These are phyloP conservation scores for Botrytis fabae DNA, from an alignment of 2,329 filamentous ascomycete genomes.

Conservation along the genomic window DNA sequence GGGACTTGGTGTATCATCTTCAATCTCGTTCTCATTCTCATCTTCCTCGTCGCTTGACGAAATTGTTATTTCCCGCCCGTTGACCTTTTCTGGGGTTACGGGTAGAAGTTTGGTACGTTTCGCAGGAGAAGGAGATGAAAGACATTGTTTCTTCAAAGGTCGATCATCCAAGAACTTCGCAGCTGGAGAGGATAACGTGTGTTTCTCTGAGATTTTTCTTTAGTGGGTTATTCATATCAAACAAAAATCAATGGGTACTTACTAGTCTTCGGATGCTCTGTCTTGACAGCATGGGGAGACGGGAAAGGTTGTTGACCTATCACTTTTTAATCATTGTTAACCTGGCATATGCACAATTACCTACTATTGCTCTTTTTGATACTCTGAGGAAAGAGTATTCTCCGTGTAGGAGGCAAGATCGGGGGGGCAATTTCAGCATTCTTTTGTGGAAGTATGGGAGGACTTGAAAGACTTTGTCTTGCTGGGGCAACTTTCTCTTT, in stretches of 20 bases:
- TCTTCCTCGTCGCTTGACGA: neutral
- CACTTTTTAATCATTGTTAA: neutral
- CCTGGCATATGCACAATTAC: neutral
- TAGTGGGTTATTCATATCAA: neutral
- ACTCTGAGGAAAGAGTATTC: neutral
- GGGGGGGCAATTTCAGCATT: too few species aligned
- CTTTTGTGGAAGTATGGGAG: neutral
- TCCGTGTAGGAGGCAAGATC: constrained; percentile 2
- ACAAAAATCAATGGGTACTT: neutral
- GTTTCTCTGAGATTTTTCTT: neutral
- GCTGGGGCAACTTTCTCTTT: neutral
- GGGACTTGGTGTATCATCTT: neutral
- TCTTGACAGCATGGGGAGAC: neutral
- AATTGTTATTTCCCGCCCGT: too few species aligned
- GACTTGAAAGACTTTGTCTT: neutral
- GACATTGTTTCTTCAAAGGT: neutral
- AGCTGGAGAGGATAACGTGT: neutral
- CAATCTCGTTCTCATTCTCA: neutral
- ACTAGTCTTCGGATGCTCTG: neutral
- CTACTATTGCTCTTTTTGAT: neutral
- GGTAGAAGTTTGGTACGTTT: neutral
- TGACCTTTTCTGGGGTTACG: accelerated
- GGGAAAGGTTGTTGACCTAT: neutral
- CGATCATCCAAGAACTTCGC: neutral
- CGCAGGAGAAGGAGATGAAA: neutral